Base-by-base conservation (phyloP, 768 basidiomycete genomes). In the Rhizopogon sp. region DNA sequence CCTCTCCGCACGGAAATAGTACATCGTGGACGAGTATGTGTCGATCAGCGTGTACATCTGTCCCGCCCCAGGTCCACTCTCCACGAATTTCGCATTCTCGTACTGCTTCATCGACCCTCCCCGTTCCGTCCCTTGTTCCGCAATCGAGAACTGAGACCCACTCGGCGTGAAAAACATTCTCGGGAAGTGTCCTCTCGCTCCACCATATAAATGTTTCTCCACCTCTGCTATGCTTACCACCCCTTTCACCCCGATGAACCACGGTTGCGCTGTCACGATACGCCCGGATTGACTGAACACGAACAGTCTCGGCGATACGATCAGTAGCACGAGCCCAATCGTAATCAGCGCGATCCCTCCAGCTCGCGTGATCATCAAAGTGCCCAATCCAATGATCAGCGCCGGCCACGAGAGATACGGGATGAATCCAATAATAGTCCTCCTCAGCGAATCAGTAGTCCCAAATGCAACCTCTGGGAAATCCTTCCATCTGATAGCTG, bases 231-330 rank as follows among this genome's bases (percentile, higher is more conserved):
- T 43, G 25, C 60, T 52, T 29, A 63, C 6, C 39, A 58, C 53
- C 1, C 62, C 62, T 20, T 64, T 64, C n/a, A 64, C 55, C 2
- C 62, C 62, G 2, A 64, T 57, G 20, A 64, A 17, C 62, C 62
- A 64, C 3, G 62, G 62, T 17, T 64, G 57, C 3, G 57, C 25
- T 6, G 3, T n/a, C 2, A 61, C 20, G 20, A 64, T 42, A 16
- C 62, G 62, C 13, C 62, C 62, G 16, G 59, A 56, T 17, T 58
- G 53, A 14, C 60, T 58, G 33, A 55, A 57, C 6, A 56, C 56
- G 13, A 57, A 43, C 5, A 63, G 22, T 14, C 14, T 42, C 1
- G 62, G 62, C 5, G 55, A 50, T 5, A 29, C 0, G 10, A 57
- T 0, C 3, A 62, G 45, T 3, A 63, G 28, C 16, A 53, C 16